Conservation (phyloP, 2,329 filamentous ascomycete species). For the Trichoderma sp. region DNA sequence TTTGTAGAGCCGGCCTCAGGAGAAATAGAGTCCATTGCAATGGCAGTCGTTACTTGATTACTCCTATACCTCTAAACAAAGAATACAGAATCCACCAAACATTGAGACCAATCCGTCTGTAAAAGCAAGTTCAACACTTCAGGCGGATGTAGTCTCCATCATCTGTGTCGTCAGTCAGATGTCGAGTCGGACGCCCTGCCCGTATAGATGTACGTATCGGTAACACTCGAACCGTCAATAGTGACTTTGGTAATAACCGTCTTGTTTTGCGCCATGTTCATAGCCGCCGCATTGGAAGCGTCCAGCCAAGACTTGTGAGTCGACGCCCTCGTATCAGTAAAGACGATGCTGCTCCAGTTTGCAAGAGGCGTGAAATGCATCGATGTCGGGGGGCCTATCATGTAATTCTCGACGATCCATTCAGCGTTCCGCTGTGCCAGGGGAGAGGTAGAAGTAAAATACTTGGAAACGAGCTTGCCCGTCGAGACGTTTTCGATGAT, state of each 20-base stretch:
- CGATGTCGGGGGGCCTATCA: background rate
- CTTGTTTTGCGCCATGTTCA: constrained; percentile 9
- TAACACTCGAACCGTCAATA: constrained; percentile 12
- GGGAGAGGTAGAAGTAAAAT: background rate
- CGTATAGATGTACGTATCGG: background rate
- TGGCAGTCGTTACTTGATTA: too few relatives aligned
- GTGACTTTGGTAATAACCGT: background rate
- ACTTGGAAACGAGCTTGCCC: constrained; percentile 15
- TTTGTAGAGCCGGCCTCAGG: too few relatives aligned
- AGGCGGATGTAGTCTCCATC: background rate
- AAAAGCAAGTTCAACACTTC: too few relatives aligned
- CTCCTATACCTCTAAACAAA: too few relatives aligned
- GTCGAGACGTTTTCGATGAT: constrained; percentile 21
- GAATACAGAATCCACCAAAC: too few relatives aligned
- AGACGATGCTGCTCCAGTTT: constrained; percentile 19
- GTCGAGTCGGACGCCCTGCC: too few relatives aligned
- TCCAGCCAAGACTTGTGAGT: background rate
- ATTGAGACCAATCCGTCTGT: too few relatives aligned
- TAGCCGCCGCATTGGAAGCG: constrained; percentile 4
- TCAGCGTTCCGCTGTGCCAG: constrained; percentile 16
- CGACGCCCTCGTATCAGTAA: constrained; percentile 13
- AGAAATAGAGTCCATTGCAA: too few relatives aligned
- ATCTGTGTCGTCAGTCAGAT: background rate
- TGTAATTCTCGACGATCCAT: constrained; percentile 22
- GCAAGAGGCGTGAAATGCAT: background rate